Percentiles rank a stretch among this genome's conserved stretches.
These are phyloP conservation scores for Luffa acutangula DNA, from an alignment of 306 rosid species.

Conservation along the genomic window DNA sequence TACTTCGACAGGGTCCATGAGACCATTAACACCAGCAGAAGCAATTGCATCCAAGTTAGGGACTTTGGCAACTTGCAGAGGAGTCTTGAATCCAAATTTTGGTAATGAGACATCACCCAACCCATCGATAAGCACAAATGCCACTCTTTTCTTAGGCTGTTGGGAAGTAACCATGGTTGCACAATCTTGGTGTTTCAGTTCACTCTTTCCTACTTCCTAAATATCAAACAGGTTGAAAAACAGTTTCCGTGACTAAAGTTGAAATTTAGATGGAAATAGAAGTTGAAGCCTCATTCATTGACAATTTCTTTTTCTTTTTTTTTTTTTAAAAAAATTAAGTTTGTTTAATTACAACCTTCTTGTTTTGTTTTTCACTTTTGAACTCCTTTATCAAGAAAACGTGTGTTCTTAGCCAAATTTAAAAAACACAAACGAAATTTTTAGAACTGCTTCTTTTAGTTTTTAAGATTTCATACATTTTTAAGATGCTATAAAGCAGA, in stretches of 20 bases:
- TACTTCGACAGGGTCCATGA: conserved; percentile 97
- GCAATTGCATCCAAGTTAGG: conserved; percentile 82
- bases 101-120: conserved; percentile 89
- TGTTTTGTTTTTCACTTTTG: background rate
- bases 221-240: background rate
- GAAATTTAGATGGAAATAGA: no score
- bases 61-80: conserved; percentile 73
- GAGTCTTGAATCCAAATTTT: conserved; percentile 63
- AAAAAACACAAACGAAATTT: no score
- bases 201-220: background rate
- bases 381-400: background rate
- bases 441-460: background rate
- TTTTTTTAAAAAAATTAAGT: background rate
- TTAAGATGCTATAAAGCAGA: background rate
- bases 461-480: background rate
- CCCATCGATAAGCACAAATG: conserved; percentile 93
- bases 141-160: conserved; percentile 72
- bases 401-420: background rate
- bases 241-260: background rate
- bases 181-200: background rate
- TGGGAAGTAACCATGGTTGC: conserved; percentile 37
- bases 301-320: background rate
- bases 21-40: conserved; percentile 82
- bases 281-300: background rate
- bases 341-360: background rate